Base-by-base conservation (phyloP, 176 grass and related monocot species). In the Dendrocalamus sinicus region DNA sequence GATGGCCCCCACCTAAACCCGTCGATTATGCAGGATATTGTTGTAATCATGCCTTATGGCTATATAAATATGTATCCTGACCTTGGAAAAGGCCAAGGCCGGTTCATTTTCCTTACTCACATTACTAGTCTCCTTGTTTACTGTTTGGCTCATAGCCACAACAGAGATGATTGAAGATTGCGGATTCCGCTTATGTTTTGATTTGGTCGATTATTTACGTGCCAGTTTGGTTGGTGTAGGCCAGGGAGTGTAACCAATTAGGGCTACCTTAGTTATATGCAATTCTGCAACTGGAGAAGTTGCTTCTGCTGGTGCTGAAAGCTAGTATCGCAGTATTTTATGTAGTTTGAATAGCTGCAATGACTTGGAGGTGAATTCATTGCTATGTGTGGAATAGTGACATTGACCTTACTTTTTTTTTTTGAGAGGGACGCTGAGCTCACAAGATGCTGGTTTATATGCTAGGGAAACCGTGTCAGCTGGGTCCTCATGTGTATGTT, bases 341-440 rank as follows among this genome's bases (percentile, higher is more conserved):
- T 55, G 23, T 47, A 48, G 24, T 73, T 73, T 73, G 69, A 47
- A 23, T 83, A 48, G 81, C 15, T 73, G 69, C 54, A 62, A 32
- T 48, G 40, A 60, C 4, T 73, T 62, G 37, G n/a, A 2, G 4
- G 12, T 52, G 60, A 48, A 70, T 50, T 53, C 7, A 20, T 75
- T 70, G 15, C 15, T 12, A 20, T 20, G 28, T 26, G 51, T 48
- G 2, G 54, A 77, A 72, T 83, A 19, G 59, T 50, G 5, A 32
- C 24, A 77, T 53, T 77, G 52, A 41, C 6, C 43, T 61, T 54
- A 35, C 40, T 55, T 19, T 32, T 19, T 19, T 32, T 19, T 54
- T 13, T 79, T 30, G 43, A 35, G 39, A 43, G 11, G 30, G 15
- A 16, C 12, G 30, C 44, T 83, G 65, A 74, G 37, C 30, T 83